These are phyloP conservation scores for slime mould (Dictyostelium discoideum) DNA, from an alignment of 78 protist genomes.

Conservation along the genomic window dicty_2.7 NC_007091.3:3858501-3859000, in stretches of 20 bases:
- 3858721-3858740: neutral
- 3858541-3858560: slow-evolving; percentile 56
- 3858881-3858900: neutral
- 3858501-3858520: slow-evolving; percentile 42
- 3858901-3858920: neutral
- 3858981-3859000: neutral
- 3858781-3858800: neutral
- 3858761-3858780: neutral
- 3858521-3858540: slow-evolving; percentile 59
- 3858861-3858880: neutral
- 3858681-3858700: slow-evolving; percentile 48
- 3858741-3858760: neutral
- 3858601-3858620: neutral
- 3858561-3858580: slow-evolving; percentile 24
- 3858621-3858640: slow-evolving; percentile 27
- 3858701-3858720: neutral
- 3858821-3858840: neutral
- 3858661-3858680: slow-evolving; percentile 57
- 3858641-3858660: neutral
- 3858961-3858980: neutral
- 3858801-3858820: neutral
- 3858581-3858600: slow-evolving; percentile 36
- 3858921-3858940: no score
- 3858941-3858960: no score
- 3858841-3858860: neutral